A percentile compares a stretch with the other conserved stretches of the same genome.
Conservation (phyloP, 108 stramenopile species). For the Skeletonema tropicum region DNA sequence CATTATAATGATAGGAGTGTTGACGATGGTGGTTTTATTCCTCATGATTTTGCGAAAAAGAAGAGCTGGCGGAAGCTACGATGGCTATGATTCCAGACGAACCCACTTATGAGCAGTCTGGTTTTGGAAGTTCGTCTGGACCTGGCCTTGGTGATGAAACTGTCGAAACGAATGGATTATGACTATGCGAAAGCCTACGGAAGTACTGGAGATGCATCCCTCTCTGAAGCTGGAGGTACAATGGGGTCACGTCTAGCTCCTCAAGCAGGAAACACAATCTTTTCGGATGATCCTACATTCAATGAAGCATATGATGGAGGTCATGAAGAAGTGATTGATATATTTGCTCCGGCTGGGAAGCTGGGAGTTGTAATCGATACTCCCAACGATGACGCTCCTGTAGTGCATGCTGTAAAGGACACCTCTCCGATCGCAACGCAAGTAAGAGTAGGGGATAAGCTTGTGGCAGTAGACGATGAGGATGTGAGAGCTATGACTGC, state of each 20-base stretch:
- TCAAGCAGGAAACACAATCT: constrained; percentile 60
- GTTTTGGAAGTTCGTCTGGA: constrained; percentile 5
- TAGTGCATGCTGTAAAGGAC: constrained; percentile 90
- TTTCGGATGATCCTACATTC: constrained; percentile 45
- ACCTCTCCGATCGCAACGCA: constrained; percentile 77
- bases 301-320: constrained; percentile 49
- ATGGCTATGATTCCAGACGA: background rate
- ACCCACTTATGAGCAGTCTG: background rate
- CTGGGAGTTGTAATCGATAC: constrained; percentile 92
- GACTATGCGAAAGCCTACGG: constrained; percentile 89
- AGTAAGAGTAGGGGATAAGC: constrained; percentile 86
- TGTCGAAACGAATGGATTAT: constrained; percentile 83
- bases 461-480: constrained; percentile 87
- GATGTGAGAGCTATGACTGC: constrained; percentile 91
- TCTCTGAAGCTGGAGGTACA: constrained; percentile 82
- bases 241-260: constrained; percentile 68
- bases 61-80: background rate
- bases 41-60: background rate
- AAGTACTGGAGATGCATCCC: constrained; percentile 63
- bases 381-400: constrained; percentile 84
- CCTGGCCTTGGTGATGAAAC: background rate
- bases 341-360: constrained; percentile 88
- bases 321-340: constrained; percentile 72
- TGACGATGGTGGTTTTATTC: background rate
- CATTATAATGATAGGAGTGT: background rate